phyloP scores from a whole-genome alignment of 2,329 filamentous ascomycete species.

The Penicillium capsulatum region DNA sequence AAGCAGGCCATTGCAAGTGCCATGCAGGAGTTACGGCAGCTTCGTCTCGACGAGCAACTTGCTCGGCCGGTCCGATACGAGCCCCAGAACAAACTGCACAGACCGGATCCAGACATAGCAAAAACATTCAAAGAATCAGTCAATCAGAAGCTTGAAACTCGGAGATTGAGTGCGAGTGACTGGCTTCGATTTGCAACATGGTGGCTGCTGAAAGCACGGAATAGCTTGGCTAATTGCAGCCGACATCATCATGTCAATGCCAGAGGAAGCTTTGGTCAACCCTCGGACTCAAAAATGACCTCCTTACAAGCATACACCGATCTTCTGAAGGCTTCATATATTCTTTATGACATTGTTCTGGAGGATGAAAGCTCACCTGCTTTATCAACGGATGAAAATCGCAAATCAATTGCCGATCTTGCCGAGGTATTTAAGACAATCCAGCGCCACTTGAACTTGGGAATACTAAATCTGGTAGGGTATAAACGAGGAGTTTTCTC shows the following conservation, averaged over 20 bases:
- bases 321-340: constrained; percentile 31
- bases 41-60: constrained; percentile 23
- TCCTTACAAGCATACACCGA: constrained; percentile 31
- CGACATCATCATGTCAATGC: constrained; percentile 16
- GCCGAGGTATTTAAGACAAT: constrained; percentile 21
- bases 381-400: constrained; percentile 27
- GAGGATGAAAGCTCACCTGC: constrained; percentile 17
- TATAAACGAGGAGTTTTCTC: constrained; percentile 27
- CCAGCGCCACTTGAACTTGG: neutral
- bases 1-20: constrained; percentile 20
- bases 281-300: constrained; percentile 18
- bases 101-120: constrained; percentile 19
- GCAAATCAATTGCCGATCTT: constrained; percentile 29
- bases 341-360: constrained; percentile 32
- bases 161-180: constrained; percentile 24
- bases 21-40: constrained; percentile 26
- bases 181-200: constrained; percentile 32
- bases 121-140: constrained; percentile 19
- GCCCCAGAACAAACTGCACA: constrained; percentile 24
- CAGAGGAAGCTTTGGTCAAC: constrained; percentile 24
- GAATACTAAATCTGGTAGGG: constrained; percentile 11
- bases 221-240: constrained; percentile 22
- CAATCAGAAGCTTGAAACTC: constrained; percentile 20
- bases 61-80: constrained; percentile 27
- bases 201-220: constrained; percentile 32